Conservation (phyloP, 805 yeast genomes). For the Cyberlindnera maclurae region DNA sequence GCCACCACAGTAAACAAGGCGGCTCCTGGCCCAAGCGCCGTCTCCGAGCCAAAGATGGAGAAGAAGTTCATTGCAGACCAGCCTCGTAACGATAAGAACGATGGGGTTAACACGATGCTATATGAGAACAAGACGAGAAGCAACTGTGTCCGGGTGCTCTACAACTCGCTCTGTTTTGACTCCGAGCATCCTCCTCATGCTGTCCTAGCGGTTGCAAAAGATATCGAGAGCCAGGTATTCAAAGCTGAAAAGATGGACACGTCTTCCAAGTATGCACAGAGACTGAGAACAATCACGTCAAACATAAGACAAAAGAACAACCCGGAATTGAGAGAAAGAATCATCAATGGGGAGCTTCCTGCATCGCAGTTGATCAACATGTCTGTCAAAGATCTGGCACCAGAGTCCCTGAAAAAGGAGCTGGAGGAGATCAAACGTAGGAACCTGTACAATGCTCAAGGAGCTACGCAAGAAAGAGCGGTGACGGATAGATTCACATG, state of each 20-base stretch:
- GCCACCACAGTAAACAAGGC: slow-evolving; percentile 4
- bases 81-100: slow-evolving; percentile 75
- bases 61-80: slow-evolving; percentile 40
- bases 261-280: slow-evolving; percentile 57
- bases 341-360: slow-evolving; percentile 58
- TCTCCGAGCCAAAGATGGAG: slow-evolving; percentile 8
- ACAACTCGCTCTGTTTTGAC: slow-evolving; percentile 84
- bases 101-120: slow-evolving; percentile 64
- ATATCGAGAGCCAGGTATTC: slow-evolving; percentile 69
- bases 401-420: slow-evolving; percentile 80
- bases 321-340: slow-evolving; percentile 69
- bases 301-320: slow-evolving; percentile 85
- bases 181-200: slow-evolving; percentile 54
- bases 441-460: slow-evolving; percentile 93
- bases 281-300: slow-evolving; percentile 79
- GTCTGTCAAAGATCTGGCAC: slow-evolving; percentile 95
- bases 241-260: slow-evolving; percentile 50
- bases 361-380: slow-evolving; percentile 65
- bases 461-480: slow-evolving; percentile 93
- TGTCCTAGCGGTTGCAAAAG: slow-evolving; percentile 56
- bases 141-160: slow-evolving; percentile 73
- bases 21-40: slow-evolving; percentile 15
- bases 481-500: slow-evolving; percentile 95
- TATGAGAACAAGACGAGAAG: slow-evolving; percentile 79
- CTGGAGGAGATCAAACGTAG: slow-evolving; percentile 79